These are phyloP conservation scores for Solanum microdontum DNA, from an alignment of 257 asterid species.

Conservation along the genomic window DNA sequence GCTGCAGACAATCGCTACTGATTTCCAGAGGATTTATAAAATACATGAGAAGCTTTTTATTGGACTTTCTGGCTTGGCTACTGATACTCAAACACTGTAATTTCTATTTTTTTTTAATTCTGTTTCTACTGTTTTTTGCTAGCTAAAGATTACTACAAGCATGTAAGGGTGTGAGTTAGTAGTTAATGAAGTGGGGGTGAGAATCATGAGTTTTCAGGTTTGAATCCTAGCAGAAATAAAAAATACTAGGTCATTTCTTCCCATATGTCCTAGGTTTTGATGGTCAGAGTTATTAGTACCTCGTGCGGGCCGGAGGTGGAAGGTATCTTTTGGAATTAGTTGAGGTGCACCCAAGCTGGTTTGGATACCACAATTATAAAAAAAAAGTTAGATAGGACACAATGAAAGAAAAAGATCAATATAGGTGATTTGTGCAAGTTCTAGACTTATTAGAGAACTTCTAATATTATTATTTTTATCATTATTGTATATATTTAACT, in stretches of 20 bases:
- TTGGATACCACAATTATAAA: neutral
- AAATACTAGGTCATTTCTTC: neutral
- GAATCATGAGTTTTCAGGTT: neutral
- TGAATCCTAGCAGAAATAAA: neutral
- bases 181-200: neutral
- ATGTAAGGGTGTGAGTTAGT: neutral
- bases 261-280: neutral
- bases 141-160: neutral
- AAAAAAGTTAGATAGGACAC: neutral
- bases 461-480: neutral
- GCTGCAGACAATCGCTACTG: conserved; percentile 85
- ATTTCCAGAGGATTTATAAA: conserved; percentile 65
- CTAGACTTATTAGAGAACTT: neutral
- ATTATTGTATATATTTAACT: neutral
- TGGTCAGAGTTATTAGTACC: neutral
- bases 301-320: accelerated
- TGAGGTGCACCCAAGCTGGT: neutral
- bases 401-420: neutral
- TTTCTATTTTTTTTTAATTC: neutral
- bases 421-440: neutral
- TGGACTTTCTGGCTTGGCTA: conserved; percentile 83
- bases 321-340: neutral
- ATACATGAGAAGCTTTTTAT: conserved; percentile 78
- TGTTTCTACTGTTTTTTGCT: neutral
- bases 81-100: conserved; percentile 87